Conservation (phyloP, 495 filamentous ascomycete genomes). For the Annulohypoxylon moriforme region DNA sequence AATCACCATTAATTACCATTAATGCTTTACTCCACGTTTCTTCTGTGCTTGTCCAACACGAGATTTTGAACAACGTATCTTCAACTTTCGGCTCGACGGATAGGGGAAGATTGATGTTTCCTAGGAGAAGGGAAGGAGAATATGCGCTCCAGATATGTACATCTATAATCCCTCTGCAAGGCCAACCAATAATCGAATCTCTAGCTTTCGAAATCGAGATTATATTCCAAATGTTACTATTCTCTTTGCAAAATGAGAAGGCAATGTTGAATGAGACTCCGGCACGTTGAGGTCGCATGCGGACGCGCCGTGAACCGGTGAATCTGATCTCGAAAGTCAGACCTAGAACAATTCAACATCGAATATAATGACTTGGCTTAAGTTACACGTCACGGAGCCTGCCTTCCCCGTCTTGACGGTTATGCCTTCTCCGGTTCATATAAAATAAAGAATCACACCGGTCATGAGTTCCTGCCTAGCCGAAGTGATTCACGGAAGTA, state of each 20-base stretch:
- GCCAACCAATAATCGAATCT: not conserved
- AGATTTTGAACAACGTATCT: not conserved
- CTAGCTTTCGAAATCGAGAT: not conserved
- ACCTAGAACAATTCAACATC: not conserved
- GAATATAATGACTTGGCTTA: not conserved
- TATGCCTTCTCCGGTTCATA: conserved; percentile 12
- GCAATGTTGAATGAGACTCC: conserved; percentile 5
- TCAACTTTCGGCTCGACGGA: not conserved
- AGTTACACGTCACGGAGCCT: conserved; percentile 14
- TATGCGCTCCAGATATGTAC: not conserved
- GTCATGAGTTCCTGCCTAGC: conserved; percentile 15
- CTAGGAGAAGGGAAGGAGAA: not conserved
- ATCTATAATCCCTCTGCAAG: not conserved
- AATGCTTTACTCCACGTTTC: not conserved
- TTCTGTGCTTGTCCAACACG: not conserved
- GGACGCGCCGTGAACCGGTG: not conserved
- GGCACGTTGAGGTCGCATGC: conserved; percentile 1
- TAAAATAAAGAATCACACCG: not conserved
- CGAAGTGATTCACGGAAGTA: conserved; percentile 11
- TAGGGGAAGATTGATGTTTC: not conserved
- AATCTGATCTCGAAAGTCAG: not conserved
- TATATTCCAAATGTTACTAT: not conserved
- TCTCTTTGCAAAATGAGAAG: not conserved
- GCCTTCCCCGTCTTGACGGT: conserved; percentile 10
- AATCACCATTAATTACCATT: not conserved